Evolutionary conservation across 768 basidiomycete species (phyloP), one percentile per base, ranked within the genome.

Genomic region (Pleurotus eryngii): DNA sequence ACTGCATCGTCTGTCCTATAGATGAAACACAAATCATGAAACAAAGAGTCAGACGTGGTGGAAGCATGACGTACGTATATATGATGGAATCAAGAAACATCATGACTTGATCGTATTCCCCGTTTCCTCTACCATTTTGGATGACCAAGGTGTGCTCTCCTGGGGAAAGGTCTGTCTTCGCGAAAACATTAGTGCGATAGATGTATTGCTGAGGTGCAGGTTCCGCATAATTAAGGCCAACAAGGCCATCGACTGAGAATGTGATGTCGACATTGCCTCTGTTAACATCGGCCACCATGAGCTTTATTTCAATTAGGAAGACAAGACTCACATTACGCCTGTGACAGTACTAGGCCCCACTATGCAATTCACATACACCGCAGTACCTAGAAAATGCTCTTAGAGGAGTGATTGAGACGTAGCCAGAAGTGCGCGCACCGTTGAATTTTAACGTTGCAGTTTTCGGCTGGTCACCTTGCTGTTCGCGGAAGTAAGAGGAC

Each of bases 71-170:
- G 20, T 54, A 54, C 51, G 51, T 54, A 24, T 54, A 54, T n/a
- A 54, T 54, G 39, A 54, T 26, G 15, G 51, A 54, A 42, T 54
- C 39, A 24, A 54, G 51, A 30, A 54, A 54, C 51, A 54, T 54
- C 51, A 54, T 54, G 12, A 54, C 51, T 22, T 54, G 51, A 20
- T 54, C 51, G 39, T 37, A 42, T 42, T 43, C 12, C 17, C 38
- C 39, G n/a, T 42, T 42, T 26, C 38, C 37, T 3, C 51, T 37
- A 7, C 51, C 51, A 42, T 42, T 54, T 26, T 54, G 51, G 5
- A 54, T 11, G n/a, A 42, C 39, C 11, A 54, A 8, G 3, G 51
- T 54, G 26, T 54, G 51, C n/a, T 40, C 38, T 24, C 39, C 51
- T 2, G 27, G 51, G 24, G 51, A 22, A 11, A 54, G 51, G 15